Evolutionary conservation across 176 grass and related monocot species (phyloP).

Genomic region (Panicum miliaceum): DNA sequence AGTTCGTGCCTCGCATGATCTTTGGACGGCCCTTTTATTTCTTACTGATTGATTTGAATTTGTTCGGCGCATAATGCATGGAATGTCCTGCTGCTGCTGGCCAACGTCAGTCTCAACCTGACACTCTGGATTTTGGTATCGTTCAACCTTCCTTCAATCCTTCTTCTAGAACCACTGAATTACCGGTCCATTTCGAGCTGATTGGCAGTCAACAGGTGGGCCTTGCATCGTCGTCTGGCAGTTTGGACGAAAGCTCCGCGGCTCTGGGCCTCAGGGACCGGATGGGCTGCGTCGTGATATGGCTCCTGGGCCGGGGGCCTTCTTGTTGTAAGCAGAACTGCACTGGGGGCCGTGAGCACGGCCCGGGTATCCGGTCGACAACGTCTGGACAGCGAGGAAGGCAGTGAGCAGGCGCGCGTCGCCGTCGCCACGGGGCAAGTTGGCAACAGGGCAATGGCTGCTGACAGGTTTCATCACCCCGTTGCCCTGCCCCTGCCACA

Average conservation of each 20-base stretch:
- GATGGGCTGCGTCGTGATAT: too few relatives aligned
- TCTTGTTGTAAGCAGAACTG: too few relatives aligned
- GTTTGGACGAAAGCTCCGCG: too few relatives aligned
- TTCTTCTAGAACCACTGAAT: neutral
- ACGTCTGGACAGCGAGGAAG: too few relatives aligned
- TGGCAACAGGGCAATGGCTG: too few relatives aligned
- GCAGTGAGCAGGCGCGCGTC: too few relatives aligned
- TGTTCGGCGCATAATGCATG: neutral
- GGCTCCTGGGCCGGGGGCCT: too few relatives aligned
- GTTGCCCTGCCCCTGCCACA: neutral
- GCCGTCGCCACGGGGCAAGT: too few relatives aligned
- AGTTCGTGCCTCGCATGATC: conserved; percentile 21
- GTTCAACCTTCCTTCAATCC: neutral
- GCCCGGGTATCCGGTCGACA: too few relatives aligned
- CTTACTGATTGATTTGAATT: neutral
- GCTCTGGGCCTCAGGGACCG: too few relatives aligned
- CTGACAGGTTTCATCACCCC: neutral
- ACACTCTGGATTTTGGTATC: neutral
- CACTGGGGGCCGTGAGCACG: too few relatives aligned
- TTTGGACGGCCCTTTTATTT: neutral
- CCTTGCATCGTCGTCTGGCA: neutral
- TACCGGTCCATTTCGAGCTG: neutral
- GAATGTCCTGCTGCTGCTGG: neutral
- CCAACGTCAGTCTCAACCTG: neutral
- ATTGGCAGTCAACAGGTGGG: neutral